Conservation (phyloP, 1,284 basidiomycete species). For the Chalciporus sp. region DNA sequence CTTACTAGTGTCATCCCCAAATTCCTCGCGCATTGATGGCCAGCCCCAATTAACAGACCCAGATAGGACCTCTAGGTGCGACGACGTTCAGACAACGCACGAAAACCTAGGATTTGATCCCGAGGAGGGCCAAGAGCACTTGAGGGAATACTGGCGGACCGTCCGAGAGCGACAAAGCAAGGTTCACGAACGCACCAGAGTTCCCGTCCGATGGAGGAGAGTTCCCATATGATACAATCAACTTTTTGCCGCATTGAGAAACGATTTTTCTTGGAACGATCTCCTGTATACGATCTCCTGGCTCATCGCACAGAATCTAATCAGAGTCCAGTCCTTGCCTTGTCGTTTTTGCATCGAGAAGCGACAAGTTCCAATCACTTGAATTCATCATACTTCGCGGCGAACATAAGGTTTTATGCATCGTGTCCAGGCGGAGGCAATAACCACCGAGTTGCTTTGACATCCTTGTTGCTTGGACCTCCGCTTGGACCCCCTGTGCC, state of each 20-base stretch:
- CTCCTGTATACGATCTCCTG: background rate
- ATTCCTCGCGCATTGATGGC: background rate
- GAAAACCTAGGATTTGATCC: background rate
- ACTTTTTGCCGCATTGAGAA: too few species aligned
- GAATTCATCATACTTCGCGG: too few species aligned
- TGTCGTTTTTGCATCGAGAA: background rate
- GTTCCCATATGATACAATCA: too few species aligned
- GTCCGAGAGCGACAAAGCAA: conserved; percentile 5
- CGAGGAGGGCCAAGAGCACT: conserved; percentile 5
- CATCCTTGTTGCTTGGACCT: too few species aligned
- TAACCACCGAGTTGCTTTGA: background rate
- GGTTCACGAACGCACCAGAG: background rate
- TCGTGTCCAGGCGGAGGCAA: background rate
- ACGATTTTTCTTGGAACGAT: too few species aligned
- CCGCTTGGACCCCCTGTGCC: background rate
- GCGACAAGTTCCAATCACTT: background rate
- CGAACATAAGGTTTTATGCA: background rate
- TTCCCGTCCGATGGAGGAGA: background rate
- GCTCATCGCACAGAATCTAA: background rate
- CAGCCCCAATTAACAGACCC: background rate
- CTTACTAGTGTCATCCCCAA: background rate
- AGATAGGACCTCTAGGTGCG: background rate
- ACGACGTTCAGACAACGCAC: background rate
- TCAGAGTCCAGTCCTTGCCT: background rate
- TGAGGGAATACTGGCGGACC: conserved; percentile 11